These are phyloP conservation scores for Termitomyces sp. DNA, from an alignment of 768 basidiomycete species.

Conservation along the genomic window DNA sequence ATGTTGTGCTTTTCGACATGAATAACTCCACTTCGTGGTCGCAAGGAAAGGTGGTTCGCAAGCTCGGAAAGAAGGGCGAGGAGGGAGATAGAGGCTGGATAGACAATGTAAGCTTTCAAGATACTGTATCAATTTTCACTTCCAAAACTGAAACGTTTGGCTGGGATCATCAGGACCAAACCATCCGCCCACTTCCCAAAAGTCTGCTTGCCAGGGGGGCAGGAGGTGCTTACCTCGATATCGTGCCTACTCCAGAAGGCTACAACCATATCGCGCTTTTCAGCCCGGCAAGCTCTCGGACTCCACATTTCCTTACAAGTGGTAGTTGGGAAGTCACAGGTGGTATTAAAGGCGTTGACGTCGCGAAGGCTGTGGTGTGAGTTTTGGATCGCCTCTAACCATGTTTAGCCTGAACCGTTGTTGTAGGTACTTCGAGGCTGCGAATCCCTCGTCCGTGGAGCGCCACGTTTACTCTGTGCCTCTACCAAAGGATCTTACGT, in stretches of 20 bases:
- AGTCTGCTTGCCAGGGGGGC: conserved; percentile 34
- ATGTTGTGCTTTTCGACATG: conserved; percentile 72
- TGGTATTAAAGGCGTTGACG: conserved; percentile 69
- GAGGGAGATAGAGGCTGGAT: conserved; percentile 95
- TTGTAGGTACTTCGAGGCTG: conserved; percentile 81
- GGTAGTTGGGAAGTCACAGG: conserved; percentile 89
- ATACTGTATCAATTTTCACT: not conserved
- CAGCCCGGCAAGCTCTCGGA: conserved; percentile 61
- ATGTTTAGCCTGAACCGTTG: conserved; percentile 8
- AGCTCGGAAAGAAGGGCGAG: conserved; percentile 77
- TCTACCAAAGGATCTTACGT: conserved; percentile 47
- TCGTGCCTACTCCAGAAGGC: conserved; percentile 77
- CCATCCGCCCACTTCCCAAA: conserved; percentile 51
- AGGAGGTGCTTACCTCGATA: conserved; percentile 79
- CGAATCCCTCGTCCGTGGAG: conserved; percentile 75
- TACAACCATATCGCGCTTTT: conserved; percentile 94
- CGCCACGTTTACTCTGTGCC: conserved; percentile 80
- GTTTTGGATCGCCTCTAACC: conserved; percentile 22
- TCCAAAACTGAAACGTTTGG: not conserved
- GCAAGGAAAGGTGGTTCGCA: conserved; percentile 59
- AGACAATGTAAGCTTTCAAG: conserved; percentile 54
- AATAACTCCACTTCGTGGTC: conserved; percentile 23
- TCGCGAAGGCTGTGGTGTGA: conserved; percentile 64
- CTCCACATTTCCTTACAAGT: conserved; percentile 78
- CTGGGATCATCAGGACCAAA: conserved; percentile 43